phyloP scores from a whole-genome alignment of 441 rosid species.

The Arabidopsis lyrata region DNA sequence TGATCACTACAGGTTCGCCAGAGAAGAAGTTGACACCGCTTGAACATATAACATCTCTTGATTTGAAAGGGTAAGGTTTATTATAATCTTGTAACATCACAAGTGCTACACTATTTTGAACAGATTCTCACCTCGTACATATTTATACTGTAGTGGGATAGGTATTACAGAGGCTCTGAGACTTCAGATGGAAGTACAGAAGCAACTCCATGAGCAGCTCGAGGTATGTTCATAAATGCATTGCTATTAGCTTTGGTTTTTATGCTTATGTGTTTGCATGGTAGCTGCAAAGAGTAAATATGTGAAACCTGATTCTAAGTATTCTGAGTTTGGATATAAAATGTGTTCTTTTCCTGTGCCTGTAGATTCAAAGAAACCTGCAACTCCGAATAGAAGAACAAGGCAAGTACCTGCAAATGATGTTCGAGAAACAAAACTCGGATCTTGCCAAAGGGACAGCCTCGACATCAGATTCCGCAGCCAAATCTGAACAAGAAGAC shows the following conservation, averaged over 20 bases:
- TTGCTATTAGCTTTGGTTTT: neutral
- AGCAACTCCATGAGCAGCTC: conserved; percentile 90
- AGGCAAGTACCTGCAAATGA: conserved; percentile 91
- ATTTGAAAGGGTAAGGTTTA: conserved; percentile 70
- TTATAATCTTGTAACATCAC: conserved; percentile 20
- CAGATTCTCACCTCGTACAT: conserved; percentile 17
- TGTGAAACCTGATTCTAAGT: neutral
- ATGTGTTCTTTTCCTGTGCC: conserved; percentile 37
- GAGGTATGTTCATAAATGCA: conserved; percentile 57
- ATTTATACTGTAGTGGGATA: conserved; percentile 60
- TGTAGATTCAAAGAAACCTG: conserved; percentile 90
- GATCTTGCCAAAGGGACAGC: conserved; percentile 63
- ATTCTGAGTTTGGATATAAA: conserved; percentile 4
- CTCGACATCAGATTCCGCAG: conserved; percentile 51
- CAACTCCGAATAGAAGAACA: conserved; percentile 96
- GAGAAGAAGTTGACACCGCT: conserved; percentile 68
- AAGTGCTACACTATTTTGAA: conserved; percentile 11
- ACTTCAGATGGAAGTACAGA: conserved; percentile 97
- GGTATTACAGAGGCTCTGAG: conserved; percentile 92
- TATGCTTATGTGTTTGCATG: neutral
- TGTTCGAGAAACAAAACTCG: conserved; percentile 93
- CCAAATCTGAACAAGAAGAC: conserved; percentile 39
- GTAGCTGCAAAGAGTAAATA: conserved; percentile 13
- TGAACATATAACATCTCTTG: conserved; percentile 78
- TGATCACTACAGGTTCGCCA: conserved; percentile 63